A percentile compares a stretch with the other conserved stretches of the same genome.
Conservation (phyloP, 805 yeast genomes). For the Myxozyma vanderwaltii region DNA sequence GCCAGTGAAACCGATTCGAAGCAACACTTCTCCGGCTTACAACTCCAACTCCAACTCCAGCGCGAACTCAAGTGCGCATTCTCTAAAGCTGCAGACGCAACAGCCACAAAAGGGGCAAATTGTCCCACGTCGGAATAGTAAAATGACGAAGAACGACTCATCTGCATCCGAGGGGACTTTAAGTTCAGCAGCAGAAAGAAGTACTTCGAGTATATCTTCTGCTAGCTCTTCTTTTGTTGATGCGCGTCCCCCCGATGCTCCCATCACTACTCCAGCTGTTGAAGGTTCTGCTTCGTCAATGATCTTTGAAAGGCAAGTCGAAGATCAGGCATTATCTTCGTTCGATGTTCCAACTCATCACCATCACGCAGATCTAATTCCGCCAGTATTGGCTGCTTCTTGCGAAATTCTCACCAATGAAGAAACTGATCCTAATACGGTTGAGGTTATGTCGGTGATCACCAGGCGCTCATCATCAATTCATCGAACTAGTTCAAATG, state of each 20-base stretch:
- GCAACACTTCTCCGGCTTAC: too few relatives aligned
- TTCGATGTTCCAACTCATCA: conserved; percentile 41
- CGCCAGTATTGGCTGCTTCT: conserved; percentile 82
- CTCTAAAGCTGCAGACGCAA: neutral
- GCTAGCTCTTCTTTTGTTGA: neutral
- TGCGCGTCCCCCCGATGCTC: neutral
- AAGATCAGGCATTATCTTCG: conserved; percentile 49
- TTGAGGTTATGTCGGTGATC: conserved; percentile 65
- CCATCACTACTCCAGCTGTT: neutral
- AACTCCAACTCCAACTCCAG: too few relatives aligned
- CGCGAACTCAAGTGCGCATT: too few relatives aligned
- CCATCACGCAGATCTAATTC: conserved; percentile 65
- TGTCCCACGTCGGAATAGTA: neutral
- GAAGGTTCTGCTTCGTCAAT: conserved; percentile 47
- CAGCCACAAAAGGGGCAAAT: neutral
- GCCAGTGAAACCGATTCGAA: too few relatives aligned
- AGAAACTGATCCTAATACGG: conserved; percentile 61
- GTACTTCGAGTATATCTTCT: neutral
- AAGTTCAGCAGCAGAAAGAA: neutral
- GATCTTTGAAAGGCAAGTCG: conserved; percentile 69
- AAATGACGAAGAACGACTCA: neutral
- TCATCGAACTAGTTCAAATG: conserved; percentile 5
- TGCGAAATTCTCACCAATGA: conserved; percentile 61
- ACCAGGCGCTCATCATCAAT: conserved; percentile 39
- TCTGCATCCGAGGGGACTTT: neutral